Evolutionary conservation across 768 basidiomycete genomes (phyloP).

Genomic region (Tricholoma bakamatsutake): DNA sequence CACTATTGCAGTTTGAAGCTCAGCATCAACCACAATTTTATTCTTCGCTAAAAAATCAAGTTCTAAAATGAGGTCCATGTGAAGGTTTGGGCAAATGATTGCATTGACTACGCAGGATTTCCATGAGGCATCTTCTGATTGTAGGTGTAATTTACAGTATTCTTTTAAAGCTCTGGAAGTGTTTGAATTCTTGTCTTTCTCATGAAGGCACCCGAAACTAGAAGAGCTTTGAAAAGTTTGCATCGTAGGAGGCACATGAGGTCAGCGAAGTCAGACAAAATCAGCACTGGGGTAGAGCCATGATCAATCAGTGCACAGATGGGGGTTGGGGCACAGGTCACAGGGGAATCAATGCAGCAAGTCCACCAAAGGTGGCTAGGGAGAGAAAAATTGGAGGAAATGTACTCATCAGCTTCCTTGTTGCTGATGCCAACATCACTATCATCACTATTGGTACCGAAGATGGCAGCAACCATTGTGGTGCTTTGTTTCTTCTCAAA

Average conservation of each 20-base stretch:
- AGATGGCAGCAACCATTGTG: background rate
- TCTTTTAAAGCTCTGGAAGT: background rate
- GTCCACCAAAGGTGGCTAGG: too few species aligned
- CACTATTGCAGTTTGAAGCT: too few species aligned
- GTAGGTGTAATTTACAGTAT: too few species aligned
- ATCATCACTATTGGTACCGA: background rate
- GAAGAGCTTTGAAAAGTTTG: background rate
- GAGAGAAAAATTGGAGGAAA: background rate
- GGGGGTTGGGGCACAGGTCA: background rate
- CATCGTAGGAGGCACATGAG: background rate
- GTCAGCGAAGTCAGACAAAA: background rate
- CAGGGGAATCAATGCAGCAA: background rate
- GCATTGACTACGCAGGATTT: background rate
- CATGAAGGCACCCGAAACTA: background rate
- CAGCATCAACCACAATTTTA: background rate
- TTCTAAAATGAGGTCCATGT: background rate
- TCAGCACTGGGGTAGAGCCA: too few species aligned
- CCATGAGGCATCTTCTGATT: too few species aligned
- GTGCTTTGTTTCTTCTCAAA: too few species aligned
- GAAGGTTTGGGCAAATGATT: too few species aligned
- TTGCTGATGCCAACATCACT: background rate
- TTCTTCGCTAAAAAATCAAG: background rate
- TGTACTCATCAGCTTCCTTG: background rate
- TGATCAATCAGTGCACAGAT: too few species aligned
- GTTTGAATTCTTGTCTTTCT: background rate